Evolutionary conservation across 345 rosid genomes (phyloP).

Genomic region (Diplotaxis tenuifolia): DNA sequence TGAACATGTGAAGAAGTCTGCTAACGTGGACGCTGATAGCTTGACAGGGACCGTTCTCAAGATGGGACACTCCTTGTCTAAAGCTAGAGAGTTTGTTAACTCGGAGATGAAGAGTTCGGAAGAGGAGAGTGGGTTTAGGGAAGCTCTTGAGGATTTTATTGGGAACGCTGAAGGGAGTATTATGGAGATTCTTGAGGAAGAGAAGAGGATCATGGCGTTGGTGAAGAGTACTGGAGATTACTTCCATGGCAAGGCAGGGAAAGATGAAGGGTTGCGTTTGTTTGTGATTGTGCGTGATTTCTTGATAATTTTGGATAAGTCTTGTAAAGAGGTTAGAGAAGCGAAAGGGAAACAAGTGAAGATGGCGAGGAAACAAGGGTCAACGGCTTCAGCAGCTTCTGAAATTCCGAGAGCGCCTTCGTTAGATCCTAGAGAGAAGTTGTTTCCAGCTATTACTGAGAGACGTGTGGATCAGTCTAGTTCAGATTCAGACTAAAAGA

Average conservation of each 20-base stretch:
- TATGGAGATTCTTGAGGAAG: slow-evolving; percentile 66
- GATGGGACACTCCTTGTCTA: slow-evolving; percentile 56
- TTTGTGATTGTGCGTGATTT: slow-evolving; percentile 79
- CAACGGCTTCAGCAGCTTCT: slow-evolving; percentile 54
- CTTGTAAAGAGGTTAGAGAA: slow-evolving; percentile 71
- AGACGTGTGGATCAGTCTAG: slow-evolving; percentile 49
- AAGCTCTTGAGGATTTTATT: slow-evolving; percentile 71
- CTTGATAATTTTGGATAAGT: slow-evolving; percentile 76
- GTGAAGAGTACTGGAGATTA: slow-evolving; percentile 95
- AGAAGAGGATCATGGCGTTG: slow-evolving; percentile 77
- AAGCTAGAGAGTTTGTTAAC: slow-evolving; percentile 61
- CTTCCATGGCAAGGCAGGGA: slow-evolving; percentile 93
- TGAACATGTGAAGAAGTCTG: slow-evolving; percentile 85
- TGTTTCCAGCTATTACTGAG: slow-evolving; percentile 80
- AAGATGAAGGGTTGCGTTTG: slow-evolving; percentile 85
- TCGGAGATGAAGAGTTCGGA: slow-evolving; percentile 66
- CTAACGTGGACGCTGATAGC: slow-evolving; percentile 73
- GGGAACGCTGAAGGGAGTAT: slow-evolving; percentile 68
- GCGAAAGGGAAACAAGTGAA: slow-evolving; percentile 46
- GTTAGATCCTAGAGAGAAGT: slow-evolving; percentile 53
- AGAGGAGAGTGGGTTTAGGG: slow-evolving; percentile 73
- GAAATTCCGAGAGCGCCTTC: slow-evolving; percentile 38
- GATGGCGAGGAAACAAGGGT: slow-evolving; percentile 51
- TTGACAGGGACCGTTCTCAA: slow-evolving; percentile 72
- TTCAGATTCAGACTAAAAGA: slow-evolving; percentile 62